Base-by-base conservation (phyloP, 2,329 filamentous ascomycete genomes). In the Ascochyta fabae region DNA sequence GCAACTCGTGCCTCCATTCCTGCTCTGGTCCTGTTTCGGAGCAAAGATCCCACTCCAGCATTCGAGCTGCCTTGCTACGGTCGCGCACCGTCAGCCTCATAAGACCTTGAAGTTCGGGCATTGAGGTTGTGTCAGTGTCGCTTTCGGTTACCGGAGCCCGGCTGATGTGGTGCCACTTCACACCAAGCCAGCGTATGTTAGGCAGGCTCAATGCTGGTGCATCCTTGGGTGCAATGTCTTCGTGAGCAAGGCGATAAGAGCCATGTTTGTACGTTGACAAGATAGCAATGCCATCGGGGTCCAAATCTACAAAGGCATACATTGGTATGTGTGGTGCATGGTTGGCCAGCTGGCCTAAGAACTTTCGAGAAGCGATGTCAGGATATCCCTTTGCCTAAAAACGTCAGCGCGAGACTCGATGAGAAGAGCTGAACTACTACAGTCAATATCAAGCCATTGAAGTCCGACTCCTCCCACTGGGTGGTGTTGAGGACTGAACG, bases 371-470 rank as follows among this genome's bases (percentile, higher is more conserved):
- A 1, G 83, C 81, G 43, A 94, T 77, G 64, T 95, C 91, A 0
- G 91, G 90, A 67, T 92, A 95, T 2, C 91, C 91, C 79, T 93
- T 95, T 0, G 86, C 91, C 88, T 92, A 48, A 7, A 26, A 9
- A n/a, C 23, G 31, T 56, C 42, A 56, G 46, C 26, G 42, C n/a
- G 2, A 38, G 8, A 6, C 15, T 35, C 15, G 26, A 10, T n/a
- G 16, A 38, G 15, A 33, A 7, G 19, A 13, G 2, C 12, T 15
- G 13, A 31, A 15, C 22, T 26, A 77, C 33, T 77, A 88, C 88
- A 3, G 90, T 93, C 22, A 93, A 66, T 0, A 91, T 70, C n/a
- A 91, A 75, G 0, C 89, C 88, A n/a, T 79, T 76, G 0, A 83
- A 82, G 2, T 78, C 78, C 2, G 76, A 26, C 1, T 78, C 73